These are phyloP conservation scores for Prunus yedoensis DNA, from an alignment of 331 rosid species.

Conservation along the genomic window DNA sequence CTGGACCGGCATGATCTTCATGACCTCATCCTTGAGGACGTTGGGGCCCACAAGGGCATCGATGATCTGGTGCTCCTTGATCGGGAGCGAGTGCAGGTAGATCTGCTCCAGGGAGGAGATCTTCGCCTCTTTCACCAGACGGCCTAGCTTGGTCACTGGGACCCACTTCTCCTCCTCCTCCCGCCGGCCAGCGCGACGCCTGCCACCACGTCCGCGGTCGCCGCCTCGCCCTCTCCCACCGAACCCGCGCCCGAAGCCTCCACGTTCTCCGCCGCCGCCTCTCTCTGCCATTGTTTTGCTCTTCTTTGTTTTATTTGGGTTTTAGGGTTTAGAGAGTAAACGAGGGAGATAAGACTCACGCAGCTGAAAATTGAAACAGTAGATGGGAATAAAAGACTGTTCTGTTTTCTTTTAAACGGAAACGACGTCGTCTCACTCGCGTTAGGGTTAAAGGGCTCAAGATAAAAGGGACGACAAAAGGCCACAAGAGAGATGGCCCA, in stretches of 20 bases:
- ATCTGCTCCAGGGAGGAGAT: constrained; percentile 61
- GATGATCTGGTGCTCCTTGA: constrained; percentile 67
- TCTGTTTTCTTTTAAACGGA: no score
- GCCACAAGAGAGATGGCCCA: no score
- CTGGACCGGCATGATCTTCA: constrained; percentile 86
- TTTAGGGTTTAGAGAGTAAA: no score
- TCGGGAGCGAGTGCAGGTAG: constrained; percentile 71
- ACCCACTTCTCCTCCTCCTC: constrained; percentile 87
- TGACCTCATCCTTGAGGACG: constrained; percentile 69
- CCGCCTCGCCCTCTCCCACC: constrained; percentile 42
- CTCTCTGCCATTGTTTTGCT: constrained; percentile 50
- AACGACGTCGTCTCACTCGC: no score
- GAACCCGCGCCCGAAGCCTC: constrained; percentile 51
- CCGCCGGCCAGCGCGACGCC: constrained; percentile 42
- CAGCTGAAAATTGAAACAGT: no score
- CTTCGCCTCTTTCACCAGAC: constrained; percentile 57
- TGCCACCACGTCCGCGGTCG: constrained; percentile 59
- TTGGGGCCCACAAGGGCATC: constrained; percentile 34
- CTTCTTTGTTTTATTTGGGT: no score
- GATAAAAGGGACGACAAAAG: no score
- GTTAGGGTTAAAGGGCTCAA: no score
- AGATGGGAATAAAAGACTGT: no score
- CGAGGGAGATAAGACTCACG: no score
- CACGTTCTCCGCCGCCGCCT: constrained; percentile 6
- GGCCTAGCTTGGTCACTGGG: constrained; percentile 69